phyloP scores from a whole-genome alignment of 163 green algal species.

The Chlamydomonas reinhardtii region DNA sequence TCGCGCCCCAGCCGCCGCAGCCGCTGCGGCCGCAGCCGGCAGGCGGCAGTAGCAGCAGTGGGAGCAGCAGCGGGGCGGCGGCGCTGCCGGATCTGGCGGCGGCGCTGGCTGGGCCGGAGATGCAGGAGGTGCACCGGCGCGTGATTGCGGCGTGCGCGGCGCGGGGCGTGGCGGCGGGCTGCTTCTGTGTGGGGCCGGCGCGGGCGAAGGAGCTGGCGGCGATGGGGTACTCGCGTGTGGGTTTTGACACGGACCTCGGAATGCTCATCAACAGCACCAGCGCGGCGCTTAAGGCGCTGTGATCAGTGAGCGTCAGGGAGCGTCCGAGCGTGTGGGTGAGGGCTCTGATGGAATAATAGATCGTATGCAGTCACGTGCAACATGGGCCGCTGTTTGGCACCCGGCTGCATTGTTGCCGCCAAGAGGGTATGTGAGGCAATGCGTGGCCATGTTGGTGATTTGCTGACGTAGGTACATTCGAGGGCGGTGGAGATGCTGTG shows the following conservation, averaged over 20 bases:
- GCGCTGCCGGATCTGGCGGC: not conserved
- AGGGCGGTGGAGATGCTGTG: no score
- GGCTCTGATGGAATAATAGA: no score
- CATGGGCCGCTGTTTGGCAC: no score
- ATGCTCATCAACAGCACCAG: slow-evolving; percentile 5
- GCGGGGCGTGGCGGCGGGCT: slow-evolving; percentile 13
- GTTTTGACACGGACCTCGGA: slow-evolving; percentile 11
- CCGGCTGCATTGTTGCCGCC: no score
- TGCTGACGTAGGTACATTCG: no score
- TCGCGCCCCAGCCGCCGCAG: not conserved
- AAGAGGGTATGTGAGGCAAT: no score
- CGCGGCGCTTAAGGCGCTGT: not conserved
- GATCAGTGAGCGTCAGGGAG: not conserved
- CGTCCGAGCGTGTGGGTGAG: no score
- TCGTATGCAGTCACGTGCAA: no score
- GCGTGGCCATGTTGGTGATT: no score
- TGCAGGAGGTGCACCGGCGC: not conserved
- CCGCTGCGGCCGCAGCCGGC: not conserved
- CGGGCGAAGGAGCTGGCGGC: not conserved
- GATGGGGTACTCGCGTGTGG: not conserved
- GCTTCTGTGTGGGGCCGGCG: slow-evolving; percentile 10
- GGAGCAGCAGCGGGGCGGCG: not conserved
- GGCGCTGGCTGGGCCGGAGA: slow-evolving; percentile 8
- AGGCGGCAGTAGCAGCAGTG: not conserved
- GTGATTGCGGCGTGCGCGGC: not conserved